Evolutionary conservation across 495 filamentous ascomycete genomes (phyloP).

Genomic region (Hyaloscypha variabilis): DNA sequence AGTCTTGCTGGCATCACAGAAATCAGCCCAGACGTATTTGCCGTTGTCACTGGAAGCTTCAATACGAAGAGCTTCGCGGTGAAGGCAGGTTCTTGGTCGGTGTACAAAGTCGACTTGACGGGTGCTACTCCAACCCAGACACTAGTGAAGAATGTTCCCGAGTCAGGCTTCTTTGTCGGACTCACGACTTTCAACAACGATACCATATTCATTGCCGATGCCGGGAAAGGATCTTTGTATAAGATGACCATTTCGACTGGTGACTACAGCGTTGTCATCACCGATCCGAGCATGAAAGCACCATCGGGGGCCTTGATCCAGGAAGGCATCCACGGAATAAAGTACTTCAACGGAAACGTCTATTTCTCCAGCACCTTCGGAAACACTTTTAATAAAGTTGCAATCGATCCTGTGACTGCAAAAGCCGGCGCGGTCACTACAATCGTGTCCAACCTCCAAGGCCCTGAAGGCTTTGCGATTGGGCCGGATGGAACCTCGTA

Average conservation of each 20-base stretch:
- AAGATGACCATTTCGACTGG: conserved; percentile 38
- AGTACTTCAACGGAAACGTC: conserved; percentile 35
- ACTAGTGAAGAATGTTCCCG: conserved; percentile 38
- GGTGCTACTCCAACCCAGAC: conserved; percentile 9
- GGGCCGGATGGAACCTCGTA: conserved; percentile 41
- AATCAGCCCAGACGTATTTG: conserved; percentile 42
- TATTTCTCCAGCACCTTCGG: conserved; percentile 42
- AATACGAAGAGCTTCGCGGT: conserved; percentile 31
- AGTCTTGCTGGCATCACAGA: conserved; percentile 46
- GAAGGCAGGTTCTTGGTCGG: conserved; percentile 39
- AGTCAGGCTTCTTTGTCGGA: conserved; percentile 44
- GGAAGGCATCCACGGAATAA: conserved; percentile 45
- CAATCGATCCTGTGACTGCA: background rate
- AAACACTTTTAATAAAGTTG: background rate
- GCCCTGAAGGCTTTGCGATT: conserved; percentile 40
- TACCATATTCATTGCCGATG: conserved; percentile 43
- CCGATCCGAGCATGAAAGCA: conserved; percentile 37
- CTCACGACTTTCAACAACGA: conserved; percentile 31
- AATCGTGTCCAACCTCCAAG: background rate
- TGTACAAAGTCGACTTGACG: conserved; percentile 41
- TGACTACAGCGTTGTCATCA: conserved; percentile 34
- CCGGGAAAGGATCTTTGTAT: conserved; percentile 38
- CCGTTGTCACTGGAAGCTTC: conserved; percentile 44
- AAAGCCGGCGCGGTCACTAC: background rate
- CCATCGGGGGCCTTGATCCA: conserved; percentile 20